A percentile compares a stretch with the other conserved stretches of the same genome.
Conservation (phyloP, 2,329 filamentous ascomycete species). For the Colletotrichum sp. region DNA sequence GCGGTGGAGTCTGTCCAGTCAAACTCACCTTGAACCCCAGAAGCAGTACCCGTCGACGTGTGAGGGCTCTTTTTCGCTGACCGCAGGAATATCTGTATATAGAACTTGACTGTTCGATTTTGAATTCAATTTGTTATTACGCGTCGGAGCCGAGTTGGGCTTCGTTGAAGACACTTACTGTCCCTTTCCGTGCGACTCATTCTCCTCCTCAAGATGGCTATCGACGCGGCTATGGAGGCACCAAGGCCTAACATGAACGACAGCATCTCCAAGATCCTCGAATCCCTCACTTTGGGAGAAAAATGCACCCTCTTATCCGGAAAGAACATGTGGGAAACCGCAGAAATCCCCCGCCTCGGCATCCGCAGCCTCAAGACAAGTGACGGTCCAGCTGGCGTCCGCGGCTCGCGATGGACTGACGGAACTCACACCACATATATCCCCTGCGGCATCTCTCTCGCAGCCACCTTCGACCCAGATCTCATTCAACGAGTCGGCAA, state of each 20-base stretch:
- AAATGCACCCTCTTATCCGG: conserved; percentile 20
- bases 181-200: not conserved
- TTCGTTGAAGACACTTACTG: fast-evolving
- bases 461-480: conserved; percentile 30
- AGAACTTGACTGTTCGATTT: not conserved
- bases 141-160: not conserved
- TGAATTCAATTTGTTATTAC: not conserved
- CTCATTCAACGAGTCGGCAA: conserved; percentile 29
- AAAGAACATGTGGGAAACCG: conserved; percentile 19
- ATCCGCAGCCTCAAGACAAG: conserved; percentile 20
- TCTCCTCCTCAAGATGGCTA: not conserved
- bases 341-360: conserved; percentile 13
- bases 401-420: conserved; percentile 24
- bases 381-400: conserved; percentile 27
- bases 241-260: not conserved
- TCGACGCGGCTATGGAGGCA: no score
- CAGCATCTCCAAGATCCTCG: not conserved
- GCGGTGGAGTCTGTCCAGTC: not conserved
- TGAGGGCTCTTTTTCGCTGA: not conserved
- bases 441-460: conserved; percentile 27
- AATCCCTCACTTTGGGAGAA: conserved; percentile 7
- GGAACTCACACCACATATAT: conserved; percentile 23
- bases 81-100: not conserved
- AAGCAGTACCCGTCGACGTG: not conserved
- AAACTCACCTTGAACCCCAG: not conserved